Evolutionary conservation across 2,329 filamentous ascomycete genomes (phyloP), one percentile per base, ranked within the genome.

Genomic region (Alternaria alternata): DNA sequence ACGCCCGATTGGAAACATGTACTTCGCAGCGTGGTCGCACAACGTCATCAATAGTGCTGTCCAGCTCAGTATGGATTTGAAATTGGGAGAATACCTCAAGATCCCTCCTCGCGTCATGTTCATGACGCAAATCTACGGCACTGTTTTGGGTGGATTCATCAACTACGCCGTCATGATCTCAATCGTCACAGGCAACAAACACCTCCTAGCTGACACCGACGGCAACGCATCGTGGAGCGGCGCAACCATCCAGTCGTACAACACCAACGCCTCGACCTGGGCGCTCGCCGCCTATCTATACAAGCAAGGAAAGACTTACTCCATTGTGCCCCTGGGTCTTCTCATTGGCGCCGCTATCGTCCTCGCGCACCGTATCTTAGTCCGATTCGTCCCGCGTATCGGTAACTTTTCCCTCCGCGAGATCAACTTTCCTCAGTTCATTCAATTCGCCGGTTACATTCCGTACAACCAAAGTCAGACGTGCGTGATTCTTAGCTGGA

Each of bases 91-190:
- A 30, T 66, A 66, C 22, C 58, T 66, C 34, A 66, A 66, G 28
- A 64, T 66, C 8, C 63, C 63, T 26, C 61, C 61, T 9, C 61
- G 63, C 9, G 58, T 64, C 49, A 66, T 66, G 63, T 66, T 66
- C 39, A 9, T 66, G 46, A 62, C 61, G 2, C 63, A 66, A 11
- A 58, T 64, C 4, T 66, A 66, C 39, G 63, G 63, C 18, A 66
- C 61, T 9, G 44, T 66, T 3, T 58, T 66, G 30, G 63, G 63
- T 42, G 61, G 61, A 3, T 64, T 64, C 51, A 64, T 66, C 46
- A 66, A 66, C 47, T 66, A 66, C 38, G 63, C 61, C 3, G 58
- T 66, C 26, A 66, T 66, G 63, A 60, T 55, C 20, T 66, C 61
- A 2, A 66, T 66, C 20, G 61, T 66, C 11, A 41, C 61, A 30